phyloP scores from a whole-genome alignment of 2,329 filamentous ascomycete genomes.

The Claviceps fusiformis region DNA sequence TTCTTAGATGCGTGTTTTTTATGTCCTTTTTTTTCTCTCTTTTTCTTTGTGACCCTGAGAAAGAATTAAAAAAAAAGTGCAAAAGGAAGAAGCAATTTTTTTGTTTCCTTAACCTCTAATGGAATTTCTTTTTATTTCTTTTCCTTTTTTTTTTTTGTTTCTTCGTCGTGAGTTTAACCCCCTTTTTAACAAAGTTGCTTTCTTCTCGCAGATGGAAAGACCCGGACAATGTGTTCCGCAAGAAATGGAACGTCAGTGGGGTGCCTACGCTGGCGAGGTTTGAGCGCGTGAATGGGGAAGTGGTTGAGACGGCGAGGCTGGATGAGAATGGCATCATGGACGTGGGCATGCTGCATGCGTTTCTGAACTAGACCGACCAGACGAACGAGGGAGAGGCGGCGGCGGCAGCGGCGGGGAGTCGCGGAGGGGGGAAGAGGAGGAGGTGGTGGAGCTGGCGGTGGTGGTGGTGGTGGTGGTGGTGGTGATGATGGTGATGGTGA shows the following conservation, averaged over 20 bases:
- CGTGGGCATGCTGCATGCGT: not conserved
- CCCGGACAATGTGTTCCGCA: constrained; percentile 19
- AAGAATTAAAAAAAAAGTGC: not conserved
- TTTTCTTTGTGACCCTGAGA: too few relatives aligned
- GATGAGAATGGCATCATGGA: constrained; percentile 5
- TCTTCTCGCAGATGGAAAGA: constrained; percentile 20
- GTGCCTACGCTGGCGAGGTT: constrained; percentile 23
- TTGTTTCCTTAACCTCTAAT: too few relatives aligned
- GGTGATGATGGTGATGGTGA: too few relatives aligned
- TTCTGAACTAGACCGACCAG: not conserved
- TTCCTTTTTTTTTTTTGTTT: not conserved
- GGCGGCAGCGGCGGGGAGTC: too few relatives aligned
- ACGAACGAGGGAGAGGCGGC: not conserved
- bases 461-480: too few relatives aligned
- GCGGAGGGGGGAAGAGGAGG: too few relatives aligned
- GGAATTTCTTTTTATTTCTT: not conserved
- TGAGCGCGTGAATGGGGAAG: constrained; percentile 16
- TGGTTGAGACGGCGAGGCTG: constrained; percentile 8
- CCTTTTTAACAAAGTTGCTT: not conserved
- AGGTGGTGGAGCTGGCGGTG: too few relatives aligned
- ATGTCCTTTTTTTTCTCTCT: not conserved
- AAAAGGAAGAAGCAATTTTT: not conserved
- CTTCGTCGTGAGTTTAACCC: too few relatives aligned
- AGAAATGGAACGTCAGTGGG: constrained; percentile 19
- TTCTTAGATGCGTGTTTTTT: not conserved